Evolutionary conservation across 108 stramenopile species (phyloP).

Genomic region (Cyclotella atomus): DNA sequence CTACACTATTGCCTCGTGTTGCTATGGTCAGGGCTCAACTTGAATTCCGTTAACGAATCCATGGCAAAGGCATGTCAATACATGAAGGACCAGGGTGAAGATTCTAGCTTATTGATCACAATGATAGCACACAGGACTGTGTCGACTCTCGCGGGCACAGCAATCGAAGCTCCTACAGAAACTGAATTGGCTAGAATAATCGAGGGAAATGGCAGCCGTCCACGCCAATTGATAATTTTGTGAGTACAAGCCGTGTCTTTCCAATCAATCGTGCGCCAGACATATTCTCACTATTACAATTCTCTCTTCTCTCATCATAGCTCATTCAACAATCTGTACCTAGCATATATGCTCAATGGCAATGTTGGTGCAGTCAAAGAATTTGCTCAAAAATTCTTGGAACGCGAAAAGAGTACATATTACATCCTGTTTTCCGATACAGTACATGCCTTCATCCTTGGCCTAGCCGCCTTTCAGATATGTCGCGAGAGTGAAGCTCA

Average conservation of each 20-base stretch:
- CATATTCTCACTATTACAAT: neutral
- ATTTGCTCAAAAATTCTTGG: neutral
- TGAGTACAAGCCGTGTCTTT: neutral
- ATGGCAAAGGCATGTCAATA: neutral
- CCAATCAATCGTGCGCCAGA: neutral
- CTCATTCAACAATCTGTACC: constrained; percentile 6
- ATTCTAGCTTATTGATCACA: neutral
- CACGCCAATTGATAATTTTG: neutral
- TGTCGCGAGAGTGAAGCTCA: neutral
- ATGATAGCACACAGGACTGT: neutral
- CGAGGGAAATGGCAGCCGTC: neutral
- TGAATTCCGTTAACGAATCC: neutral
- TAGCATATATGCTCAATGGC: neutral
- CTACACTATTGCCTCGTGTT: neutral
- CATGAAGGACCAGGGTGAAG: neutral
- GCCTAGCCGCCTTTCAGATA: constrained; percentile 20
- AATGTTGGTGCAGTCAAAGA: neutral
- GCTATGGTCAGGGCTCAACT: constrained; percentile 17
- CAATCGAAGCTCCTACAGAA: neutral
- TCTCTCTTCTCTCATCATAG: neutral
- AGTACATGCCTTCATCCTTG: neutral
- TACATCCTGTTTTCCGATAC: neutral
- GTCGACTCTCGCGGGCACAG: neutral
- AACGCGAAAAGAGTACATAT: neutral
- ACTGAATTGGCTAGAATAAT: neutral